phyloP scores from a whole-genome alignment of 768 basidiomycete species.

The Mycena polygramma region DNA sequence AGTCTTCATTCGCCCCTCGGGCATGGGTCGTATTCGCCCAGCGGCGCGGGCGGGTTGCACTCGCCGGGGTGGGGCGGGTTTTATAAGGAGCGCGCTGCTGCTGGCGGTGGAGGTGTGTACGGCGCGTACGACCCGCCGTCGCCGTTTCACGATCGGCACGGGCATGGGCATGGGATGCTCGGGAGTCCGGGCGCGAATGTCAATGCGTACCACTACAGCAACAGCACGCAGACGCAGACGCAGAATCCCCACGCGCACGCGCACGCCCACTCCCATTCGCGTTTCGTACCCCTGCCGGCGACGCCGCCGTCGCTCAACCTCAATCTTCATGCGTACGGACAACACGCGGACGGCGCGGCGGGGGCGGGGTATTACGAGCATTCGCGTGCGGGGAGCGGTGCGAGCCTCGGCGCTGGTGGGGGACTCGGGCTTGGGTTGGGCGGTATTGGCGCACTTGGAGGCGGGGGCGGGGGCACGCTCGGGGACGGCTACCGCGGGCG shows the following conservation, averaged over 20 bases:
- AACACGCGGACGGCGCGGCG: neutral
- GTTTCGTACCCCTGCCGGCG: neutral
- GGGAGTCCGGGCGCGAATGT: neutral
- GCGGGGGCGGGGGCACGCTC: too few relatives aligned
- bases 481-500: neutral
- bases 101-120: too few relatives aligned
- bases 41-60: neutral
- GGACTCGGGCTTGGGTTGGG: neutral
- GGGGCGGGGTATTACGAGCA: constrained; percentile 22
- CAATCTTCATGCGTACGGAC: neutral
- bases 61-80: neutral
- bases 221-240: neutral
- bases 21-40: neutral
- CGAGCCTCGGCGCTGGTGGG: neutral
- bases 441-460: neutral
- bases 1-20: too few relatives aligned
- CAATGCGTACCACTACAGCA: neutral
- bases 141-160: neutral
- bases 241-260: constrained; percentile 7
- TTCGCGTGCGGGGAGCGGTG: neutral
- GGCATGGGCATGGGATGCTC: neutral
- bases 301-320: too few relatives aligned
- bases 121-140: constrained; percentile 7
- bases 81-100: constrained; percentile 1
- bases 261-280: constrained; percentile 4